Evolutionary conservation across 345 rosid genomes (phyloP).

Genomic region (Populus alba): DNA sequence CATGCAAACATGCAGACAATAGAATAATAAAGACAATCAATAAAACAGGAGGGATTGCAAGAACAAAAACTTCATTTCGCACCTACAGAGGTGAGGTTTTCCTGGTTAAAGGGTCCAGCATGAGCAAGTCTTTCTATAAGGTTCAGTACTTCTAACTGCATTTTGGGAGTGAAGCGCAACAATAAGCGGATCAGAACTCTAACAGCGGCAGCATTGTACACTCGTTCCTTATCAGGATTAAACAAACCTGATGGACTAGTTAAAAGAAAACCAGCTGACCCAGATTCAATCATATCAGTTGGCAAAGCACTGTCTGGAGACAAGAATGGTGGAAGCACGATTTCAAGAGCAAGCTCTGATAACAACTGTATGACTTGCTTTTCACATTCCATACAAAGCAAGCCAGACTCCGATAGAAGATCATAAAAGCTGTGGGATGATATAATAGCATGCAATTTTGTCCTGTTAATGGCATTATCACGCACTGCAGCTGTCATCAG

Average conservation of each 20-base stretch:
- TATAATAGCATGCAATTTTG: constrained; percentile 71
- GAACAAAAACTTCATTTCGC: constrained; percentile 27
- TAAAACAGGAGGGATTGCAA: neutral
- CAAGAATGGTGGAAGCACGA: constrained; percentile 85
- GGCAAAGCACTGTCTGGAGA: constrained; percentile 51
- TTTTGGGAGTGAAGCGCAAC: constrained; percentile 89
- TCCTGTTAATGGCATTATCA: constrained; percentile 76
- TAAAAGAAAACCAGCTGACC: constrained; percentile 47
- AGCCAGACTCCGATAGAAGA: constrained; percentile 85
- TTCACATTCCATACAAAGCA: constrained; percentile 91
- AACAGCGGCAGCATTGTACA: constrained; percentile 87
- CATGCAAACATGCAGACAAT: neutral
- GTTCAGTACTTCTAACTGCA: constrained; percentile 81
- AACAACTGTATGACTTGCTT: constrained; percentile 91
- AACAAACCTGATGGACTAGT: constrained; percentile 56
- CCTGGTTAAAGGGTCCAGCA: constrained; percentile 88
- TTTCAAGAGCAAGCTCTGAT: constrained; percentile 93
- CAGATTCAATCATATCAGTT: constrained; percentile 44
- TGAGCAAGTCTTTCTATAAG: constrained; percentile 82
- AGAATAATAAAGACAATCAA: constrained; percentile 15
- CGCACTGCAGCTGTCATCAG: constrained; percentile 84
- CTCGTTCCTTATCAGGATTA: constrained; percentile 76
- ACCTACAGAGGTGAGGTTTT: constrained; percentile 92
- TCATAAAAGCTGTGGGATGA: constrained; percentile 90
- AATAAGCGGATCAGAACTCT: constrained; percentile 79